Conservation (phyloP, 2,329 filamentous ascomycete genomes). For the Epichloe glyceriae region DNA sequence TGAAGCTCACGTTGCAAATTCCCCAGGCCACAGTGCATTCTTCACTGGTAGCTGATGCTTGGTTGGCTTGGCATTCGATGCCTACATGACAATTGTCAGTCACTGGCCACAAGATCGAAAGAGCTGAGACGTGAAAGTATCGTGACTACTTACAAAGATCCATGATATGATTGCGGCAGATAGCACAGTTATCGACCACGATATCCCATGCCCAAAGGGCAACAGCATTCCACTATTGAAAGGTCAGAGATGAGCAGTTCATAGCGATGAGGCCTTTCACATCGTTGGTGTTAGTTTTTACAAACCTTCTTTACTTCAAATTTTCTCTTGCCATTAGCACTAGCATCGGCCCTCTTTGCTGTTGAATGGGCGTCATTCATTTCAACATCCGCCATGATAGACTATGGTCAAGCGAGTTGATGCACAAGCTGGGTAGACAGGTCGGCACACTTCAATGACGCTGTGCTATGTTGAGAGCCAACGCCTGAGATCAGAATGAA, state of each 20-base stretch:
- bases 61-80: conserved; percentile 98
- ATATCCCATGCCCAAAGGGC: conserved; percentile 99
- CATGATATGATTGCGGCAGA: conserved; percentile 99
- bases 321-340: conserved; percentile 61
- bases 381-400: conserved; percentile 79
- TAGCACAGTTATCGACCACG: conserved; percentile 97
- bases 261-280: background rate
- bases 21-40: conserved; percentile 99
- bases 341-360: conserved; percentile 39
- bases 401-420: background rate
- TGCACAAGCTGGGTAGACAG: background rate
- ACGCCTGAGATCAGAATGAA: background rate
- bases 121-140: background rate
- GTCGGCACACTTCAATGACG: background rate
- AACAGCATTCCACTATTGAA: conserved; percentile 83
- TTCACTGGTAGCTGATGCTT: conserved; percentile 91
- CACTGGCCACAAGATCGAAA: background rate
- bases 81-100: conserved; percentile 39
- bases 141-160: conserved; percentile 63
- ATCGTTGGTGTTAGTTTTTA: background rate
- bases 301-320: conserved; percentile 97
- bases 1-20: conserved; percentile 79
- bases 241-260: background rate
- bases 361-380: conserved; percentile 74
- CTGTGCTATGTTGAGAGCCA: background rate